A percentile compares a stretch with the other conserved stretches of the same genome.
Conservation (phyloP, 2,329 filamentous ascomycete genomes). For the Cladosporium velox region DNA sequence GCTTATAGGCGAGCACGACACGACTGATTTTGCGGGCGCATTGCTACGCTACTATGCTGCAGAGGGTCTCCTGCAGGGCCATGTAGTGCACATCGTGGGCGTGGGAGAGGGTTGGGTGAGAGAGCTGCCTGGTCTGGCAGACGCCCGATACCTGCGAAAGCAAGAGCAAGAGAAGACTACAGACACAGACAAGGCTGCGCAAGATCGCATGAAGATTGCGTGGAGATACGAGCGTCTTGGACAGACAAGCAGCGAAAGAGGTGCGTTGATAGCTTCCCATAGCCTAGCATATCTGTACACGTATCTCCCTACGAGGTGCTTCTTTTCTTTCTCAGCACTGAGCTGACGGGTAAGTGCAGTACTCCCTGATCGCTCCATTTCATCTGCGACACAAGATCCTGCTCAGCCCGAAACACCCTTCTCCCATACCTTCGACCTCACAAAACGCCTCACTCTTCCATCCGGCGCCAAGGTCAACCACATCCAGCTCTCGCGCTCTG, state of each 20-base stretch:
- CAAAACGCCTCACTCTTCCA: slow-evolving; percentile 50
- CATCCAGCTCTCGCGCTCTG: slow-evolving; percentile 65
- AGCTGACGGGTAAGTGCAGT: slow-evolving; percentile 32
- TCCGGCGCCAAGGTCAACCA: slow-evolving; percentile 45
- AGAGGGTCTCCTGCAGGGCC: slow-evolving; percentile 88
- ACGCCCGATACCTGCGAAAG: slow-evolving; percentile 38
- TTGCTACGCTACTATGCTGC: slow-evolving; percentile 87
- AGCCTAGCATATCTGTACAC: slow-evolving; percentile 1
- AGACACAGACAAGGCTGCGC: slow-evolving; percentile 39
- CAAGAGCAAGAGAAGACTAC: slow-evolving; percentile 30
- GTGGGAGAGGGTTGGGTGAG: slow-evolving; percentile 77
- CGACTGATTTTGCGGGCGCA: slow-evolving; percentile 88
- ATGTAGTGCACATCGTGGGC: slow-evolving; percentile 83
- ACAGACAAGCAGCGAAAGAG: slow-evolving; percentile 64
- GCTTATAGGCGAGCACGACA: slow-evolving; percentile 83
- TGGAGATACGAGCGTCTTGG: slow-evolving; percentile 92
- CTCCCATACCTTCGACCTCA: slow-evolving; percentile 56
- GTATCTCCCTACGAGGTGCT: background rate
- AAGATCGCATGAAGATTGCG: slow-evolving; percentile 95
- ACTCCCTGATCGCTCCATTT: slow-evolving; percentile 31
- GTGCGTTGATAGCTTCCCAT: slow-evolving; percentile 48
- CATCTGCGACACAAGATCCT: slow-evolving; percentile 16
- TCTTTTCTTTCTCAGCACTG: slow-evolving; percentile 16
- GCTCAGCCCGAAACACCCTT: slow-evolving; percentile 39
- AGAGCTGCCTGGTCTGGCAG: slow-evolving; percentile 73